Percentiles rank a stretch among this genome's conserved stretches.
Evolutionary conservation across 1,284 basidiomycete genomes (phyloP).

Genomic region (Pyrrhoderma noxium): DNA sequence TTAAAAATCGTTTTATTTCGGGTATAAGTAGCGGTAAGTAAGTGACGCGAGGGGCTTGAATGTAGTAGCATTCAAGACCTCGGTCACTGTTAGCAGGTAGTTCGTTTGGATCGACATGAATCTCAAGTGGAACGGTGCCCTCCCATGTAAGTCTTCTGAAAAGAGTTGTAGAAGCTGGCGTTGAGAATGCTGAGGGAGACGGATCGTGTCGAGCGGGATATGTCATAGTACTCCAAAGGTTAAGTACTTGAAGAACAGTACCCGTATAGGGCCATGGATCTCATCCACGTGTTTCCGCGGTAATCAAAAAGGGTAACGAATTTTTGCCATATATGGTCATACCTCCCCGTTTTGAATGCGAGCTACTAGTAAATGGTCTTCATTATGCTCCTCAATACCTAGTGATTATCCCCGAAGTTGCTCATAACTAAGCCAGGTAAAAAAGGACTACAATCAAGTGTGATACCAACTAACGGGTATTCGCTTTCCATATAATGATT

Average conservation of each 20-base stretch:
- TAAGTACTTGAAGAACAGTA: neutral
- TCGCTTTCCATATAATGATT: too few relatives aligned
- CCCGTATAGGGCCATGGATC: constrained; percentile 25
- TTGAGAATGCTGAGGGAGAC: constrained; percentile 37
- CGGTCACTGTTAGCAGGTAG: constrained; percentile 82
- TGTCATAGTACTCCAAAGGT: constrained; percentile 4
- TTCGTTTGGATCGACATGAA: constrained; percentile 78
- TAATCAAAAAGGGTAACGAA: too few relatives aligned
- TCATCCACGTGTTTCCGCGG: too few relatives aligned
- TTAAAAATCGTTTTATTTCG: constrained; percentile 77
- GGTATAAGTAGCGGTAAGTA: constrained; percentile 88
- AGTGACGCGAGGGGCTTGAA: constrained; percentile 81
- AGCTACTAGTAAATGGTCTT: too few relatives aligned
- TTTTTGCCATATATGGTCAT: too few relatives aligned
- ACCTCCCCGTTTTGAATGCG: too few relatives aligned
- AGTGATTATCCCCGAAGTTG: too few relatives aligned
- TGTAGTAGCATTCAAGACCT: constrained; percentile 77
- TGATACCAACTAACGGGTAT: too few relatives aligned
- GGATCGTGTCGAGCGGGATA: constrained; percentile 44
- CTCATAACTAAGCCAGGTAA: too few relatives aligned
- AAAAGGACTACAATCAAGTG: too few relatives aligned
- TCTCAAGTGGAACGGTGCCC: constrained; percentile 78
- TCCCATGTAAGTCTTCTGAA: constrained; percentile 80
- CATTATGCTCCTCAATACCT: too few relatives aligned
- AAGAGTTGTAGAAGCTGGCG: constrained; percentile 56